These are phyloP conservation scores for Oryza australiensis DNA, from an alignment of 176 grass and related monocot species.

Conservation along the genomic window DNA sequence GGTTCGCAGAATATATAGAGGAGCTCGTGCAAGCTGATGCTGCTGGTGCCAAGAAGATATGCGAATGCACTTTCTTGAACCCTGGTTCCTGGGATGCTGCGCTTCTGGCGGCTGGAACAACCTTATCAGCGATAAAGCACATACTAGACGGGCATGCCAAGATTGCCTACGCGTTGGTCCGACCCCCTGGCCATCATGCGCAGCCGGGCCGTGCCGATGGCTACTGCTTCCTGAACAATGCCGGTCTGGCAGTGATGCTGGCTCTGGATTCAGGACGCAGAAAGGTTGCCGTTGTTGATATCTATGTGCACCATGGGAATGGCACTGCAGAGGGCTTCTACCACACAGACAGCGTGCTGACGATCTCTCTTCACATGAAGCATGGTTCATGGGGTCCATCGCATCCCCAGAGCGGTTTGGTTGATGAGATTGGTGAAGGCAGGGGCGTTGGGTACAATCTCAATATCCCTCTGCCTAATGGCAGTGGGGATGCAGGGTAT, in stretches of 20 bases:
- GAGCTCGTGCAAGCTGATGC: conserved; percentile 67
- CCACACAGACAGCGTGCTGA: conserved; percentile 51
- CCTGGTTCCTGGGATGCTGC: conserved; percentile 81
- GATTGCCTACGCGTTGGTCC: conserved; percentile 71
- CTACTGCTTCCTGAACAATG: conserved; percentile 97
- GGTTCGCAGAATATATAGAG: conserved; percentile 57
- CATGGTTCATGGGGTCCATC: conserved; percentile 89
- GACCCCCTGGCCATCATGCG: conserved; percentile 84
- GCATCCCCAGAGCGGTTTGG: conserved; percentile 61
- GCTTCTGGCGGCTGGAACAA: conserved; percentile 71
- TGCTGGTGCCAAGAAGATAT: conserved; percentile 63
- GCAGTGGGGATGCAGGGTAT: conserved; percentile 84
- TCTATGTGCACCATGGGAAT: conserved; percentile 91
- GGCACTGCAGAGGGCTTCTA: conserved; percentile 89
- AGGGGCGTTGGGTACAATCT: conserved; percentile 80
- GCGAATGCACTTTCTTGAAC: conserved; percentile 72
- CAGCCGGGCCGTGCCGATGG: conserved; percentile 74
- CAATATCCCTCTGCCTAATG: conserved; percentile 94
- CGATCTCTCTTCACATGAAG: conserved; percentile 86
- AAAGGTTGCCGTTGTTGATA: conserved; percentile 64
- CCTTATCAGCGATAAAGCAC: conserved; percentile 67
- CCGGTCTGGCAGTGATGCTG: conserved; percentile 64
- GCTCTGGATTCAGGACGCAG: conserved; percentile 60
- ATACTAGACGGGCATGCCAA: conserved; percentile 68
- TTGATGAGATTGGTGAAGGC: conserved; percentile 72